Evolutionary conservation across 495 filamentous ascomycete species (phyloP), one percentile per base, ranked within the genome.

Genomic region (Podospora appendiculata): DNA sequence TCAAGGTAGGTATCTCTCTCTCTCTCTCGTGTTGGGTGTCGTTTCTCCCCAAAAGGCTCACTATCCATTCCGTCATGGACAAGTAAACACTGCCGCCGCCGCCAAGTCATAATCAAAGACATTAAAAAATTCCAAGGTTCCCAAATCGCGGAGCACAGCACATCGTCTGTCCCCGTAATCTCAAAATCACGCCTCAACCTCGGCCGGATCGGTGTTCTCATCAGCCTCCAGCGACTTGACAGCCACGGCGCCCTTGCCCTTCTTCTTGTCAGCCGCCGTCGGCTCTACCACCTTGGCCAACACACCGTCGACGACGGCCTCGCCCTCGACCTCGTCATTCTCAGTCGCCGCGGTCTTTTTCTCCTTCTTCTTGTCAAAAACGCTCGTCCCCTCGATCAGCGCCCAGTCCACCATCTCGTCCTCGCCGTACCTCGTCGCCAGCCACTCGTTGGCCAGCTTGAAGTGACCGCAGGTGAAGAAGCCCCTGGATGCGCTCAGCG

Each of bases 381-480:
- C 43, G 14, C 56, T 61, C 44, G 25, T 38, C 41, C 56, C 62
- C 45, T 61, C 59, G 10, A 47, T 43, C 11, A 98, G 65, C 67
- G 83, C 80, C 93, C 93, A 98, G 65, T 96, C 83, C 62, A 98
- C 90, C 58, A 78, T 76, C n/a, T 78, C 82, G 6, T 82, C 85
- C 34, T 76, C 74, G 1, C 94, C 93, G 69, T 97, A 95, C 48
- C 84, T 70, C 54, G 72, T 58, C 48, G 75, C 74, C 34, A 98
- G 72, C 92, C 93, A 98, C 59, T 90, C 87, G 62, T 98, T 97
- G 50, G 88, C 85, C 69, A 83, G 82, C 58, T 77, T 83, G 66
- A 96, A 98, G 70, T 97, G 94, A 0, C 83, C 83, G 54, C 89
- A 92, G 46, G 84, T 79, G 59, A 93, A 90, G 72, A 89, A 98